Conservation (phyloP, 345 rosid genomes). For the Hibiscus syriacus region DNA sequence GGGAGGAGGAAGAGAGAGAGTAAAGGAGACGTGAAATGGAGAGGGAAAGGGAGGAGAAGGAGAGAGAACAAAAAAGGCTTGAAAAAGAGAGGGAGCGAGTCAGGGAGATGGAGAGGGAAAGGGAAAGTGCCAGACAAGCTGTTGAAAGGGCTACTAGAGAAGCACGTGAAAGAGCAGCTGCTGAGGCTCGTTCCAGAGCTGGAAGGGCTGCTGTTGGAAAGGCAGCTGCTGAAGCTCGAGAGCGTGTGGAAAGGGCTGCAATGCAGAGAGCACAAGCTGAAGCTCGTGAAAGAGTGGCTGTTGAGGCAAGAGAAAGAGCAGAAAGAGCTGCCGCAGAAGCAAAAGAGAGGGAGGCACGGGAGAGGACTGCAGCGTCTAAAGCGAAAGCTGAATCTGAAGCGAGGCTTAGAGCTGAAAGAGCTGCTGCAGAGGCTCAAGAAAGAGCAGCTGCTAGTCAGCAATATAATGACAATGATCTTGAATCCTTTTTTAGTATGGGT, state of each 20-base stretch:
- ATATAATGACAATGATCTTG: slow-evolving; percentile 69
- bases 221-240: slow-evolving; percentile 71
- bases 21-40: slow-evolving; percentile 42
- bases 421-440: slow-evolving; percentile 62
- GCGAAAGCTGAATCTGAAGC: slow-evolving; percentile 38
- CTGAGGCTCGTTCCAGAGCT: slow-evolving; percentile 69
- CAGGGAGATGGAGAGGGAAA: slow-evolving; percentile 52
- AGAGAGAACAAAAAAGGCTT: slow-evolving; percentile 32
- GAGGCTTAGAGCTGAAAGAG: slow-evolving; percentile 59
- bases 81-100: slow-evolving; percentile 47
- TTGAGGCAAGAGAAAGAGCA: slow-evolving; percentile 77
- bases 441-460: slow-evolving; percentile 73
- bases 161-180: slow-evolving; percentile 92
- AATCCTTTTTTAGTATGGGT: slow-evolving; percentile 69
- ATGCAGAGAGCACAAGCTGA: slow-evolving; percentile 93
- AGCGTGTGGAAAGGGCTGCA: slow-evolving; percentile 83
- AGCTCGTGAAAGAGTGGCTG: slow-evolving; percentile 95
- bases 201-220: slow-evolving; percentile 87
- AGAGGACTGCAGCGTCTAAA: slow-evolving; percentile 41
- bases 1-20: slow-evolving; percentile 61
- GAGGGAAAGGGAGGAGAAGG: slow-evolving; percentile 59
- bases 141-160: slow-evolving; percentile 96
- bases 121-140: slow-evolving; percentile 67
- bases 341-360: slow-evolving; percentile 59
- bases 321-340: slow-evolving; percentile 89